Conservation (phyloP, 148 eudicot genomes). For the Mesembryanthemum crystallinum region DNA sequence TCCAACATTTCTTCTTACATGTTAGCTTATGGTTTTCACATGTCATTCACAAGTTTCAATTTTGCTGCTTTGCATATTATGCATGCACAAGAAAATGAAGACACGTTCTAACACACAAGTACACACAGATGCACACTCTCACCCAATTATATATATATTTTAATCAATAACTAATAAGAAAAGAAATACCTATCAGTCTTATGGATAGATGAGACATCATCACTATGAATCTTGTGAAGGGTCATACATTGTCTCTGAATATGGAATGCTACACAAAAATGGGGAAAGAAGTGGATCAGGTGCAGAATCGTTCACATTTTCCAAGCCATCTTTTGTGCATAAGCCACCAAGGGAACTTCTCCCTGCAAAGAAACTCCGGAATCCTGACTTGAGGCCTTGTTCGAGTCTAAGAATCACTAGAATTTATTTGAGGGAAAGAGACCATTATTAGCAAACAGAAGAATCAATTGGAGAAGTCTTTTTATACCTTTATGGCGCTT, state of each 20-base stretch:
- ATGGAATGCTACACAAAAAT: slow-evolving; percentile 44
- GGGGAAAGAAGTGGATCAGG: slow-evolving; percentile 77
- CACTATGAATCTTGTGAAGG: slow-evolving; percentile 30
- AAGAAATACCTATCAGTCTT: slow-evolving; percentile 53
- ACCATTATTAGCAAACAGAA: not conserved
- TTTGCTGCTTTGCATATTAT: not conserved
- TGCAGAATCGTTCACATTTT: slow-evolving; percentile 36
- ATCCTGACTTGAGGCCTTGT: slow-evolving; percentile 57
- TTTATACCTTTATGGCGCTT: slow-evolving; percentile 71
- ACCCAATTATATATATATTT: not conserved
- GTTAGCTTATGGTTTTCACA: not conserved
- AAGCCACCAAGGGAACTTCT: slow-evolving; percentile 39
- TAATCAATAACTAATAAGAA: not conserved
- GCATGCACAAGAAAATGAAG: not conserved
- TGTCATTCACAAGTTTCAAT: not conserved
- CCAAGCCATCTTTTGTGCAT: slow-evolving; percentile 24
- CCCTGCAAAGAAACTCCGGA: slow-evolving; percentile 46
- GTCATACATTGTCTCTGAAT: slow-evolving; percentile 32
- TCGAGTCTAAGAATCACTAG: slow-evolving; percentile 40
- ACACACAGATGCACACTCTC: not conserved
- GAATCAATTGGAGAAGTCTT: not conserved
- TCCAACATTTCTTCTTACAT: slow-evolving; percentile 2
- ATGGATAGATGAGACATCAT: slow-evolving; percentile 31
- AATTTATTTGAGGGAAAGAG: slow-evolving; percentile 4
- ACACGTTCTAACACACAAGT: not conserved